These are phyloP conservation scores for Smittium culicis DNA, from an alignment of 371 early-diverging fungal species.

Conservation along the genomic window DNA sequence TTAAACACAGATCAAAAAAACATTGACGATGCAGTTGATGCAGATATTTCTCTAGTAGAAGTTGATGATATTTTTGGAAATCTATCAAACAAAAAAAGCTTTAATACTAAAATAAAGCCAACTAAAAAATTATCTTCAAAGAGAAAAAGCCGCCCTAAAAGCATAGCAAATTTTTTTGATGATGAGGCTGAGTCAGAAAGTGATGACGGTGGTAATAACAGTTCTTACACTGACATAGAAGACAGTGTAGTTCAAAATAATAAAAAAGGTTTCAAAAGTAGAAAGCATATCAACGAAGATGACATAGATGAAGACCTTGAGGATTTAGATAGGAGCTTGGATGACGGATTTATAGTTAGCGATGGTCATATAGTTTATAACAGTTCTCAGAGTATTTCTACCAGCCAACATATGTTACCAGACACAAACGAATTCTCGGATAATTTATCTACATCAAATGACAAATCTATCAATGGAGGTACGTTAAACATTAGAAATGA, in stretches of 20 bases:
- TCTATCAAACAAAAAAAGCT: too few species aligned
- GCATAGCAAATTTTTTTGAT: neutral
- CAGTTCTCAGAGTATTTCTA: neutral
- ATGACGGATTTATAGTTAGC: slow-evolving; percentile 7
- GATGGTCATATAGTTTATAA: slow-evolving; percentile 5
- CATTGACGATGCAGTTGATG: too few species aligned
- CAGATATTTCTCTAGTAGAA: too few species aligned
- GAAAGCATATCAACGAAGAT: neutral
- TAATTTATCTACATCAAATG: neutral
- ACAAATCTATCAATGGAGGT: neutral
- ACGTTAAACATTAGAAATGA: neutral
- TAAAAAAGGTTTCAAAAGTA: neutral
- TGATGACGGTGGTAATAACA: neutral
- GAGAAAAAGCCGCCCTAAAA: neutral
- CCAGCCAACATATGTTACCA: neutral
- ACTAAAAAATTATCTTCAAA: neutral
- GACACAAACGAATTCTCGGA: neutral
- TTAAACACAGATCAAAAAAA: too few species aligned
- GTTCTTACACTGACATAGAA: too few species aligned
- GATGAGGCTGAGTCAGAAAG: neutral
- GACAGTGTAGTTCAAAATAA: neutral
- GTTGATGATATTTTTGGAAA: too few species aligned
- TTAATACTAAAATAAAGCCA: too few species aligned
- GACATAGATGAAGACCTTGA: neutral
- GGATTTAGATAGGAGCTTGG: neutral